Evolutionary conservation across 78 protist species (phyloP).

Genomic region (Speleostelium caveatum): DNA sequence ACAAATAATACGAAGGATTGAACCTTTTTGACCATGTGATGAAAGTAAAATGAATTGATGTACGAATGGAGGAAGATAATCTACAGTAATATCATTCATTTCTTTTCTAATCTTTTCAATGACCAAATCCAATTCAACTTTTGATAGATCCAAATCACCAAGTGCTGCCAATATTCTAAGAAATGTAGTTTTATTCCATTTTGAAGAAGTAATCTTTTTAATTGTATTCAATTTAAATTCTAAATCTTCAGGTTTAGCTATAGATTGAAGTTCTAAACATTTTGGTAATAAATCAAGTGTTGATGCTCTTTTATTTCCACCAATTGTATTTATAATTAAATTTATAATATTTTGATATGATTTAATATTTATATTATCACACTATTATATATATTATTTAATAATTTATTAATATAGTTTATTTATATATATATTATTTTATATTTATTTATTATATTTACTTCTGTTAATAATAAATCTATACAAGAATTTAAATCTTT

Average conservation of each 20-base stretch:
- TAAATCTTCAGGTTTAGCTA: neutral
- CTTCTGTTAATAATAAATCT: constrained; percentile 30
- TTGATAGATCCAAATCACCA: constrained; percentile 20
- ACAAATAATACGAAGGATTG: constrained; percentile 2
- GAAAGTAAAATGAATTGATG: constrained; percentile 23
- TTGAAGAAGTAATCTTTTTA: neutral
- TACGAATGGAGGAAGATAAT: constrained; percentile 4
- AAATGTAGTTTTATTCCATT: neutral
- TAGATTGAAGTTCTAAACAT: neutral
- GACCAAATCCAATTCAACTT: neutral
- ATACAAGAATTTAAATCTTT: constrained; percentile 22
- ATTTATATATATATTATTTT: neutral
- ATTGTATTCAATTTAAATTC: constrained; percentile 2
- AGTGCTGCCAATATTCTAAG: constrained; percentile 7
- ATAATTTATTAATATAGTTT: neutral
- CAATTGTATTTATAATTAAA: neutral
- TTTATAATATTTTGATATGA: neutral
- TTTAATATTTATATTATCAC: constrained; percentile 10
- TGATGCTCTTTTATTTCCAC: constrained; percentile 1
- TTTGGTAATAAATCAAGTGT: constrained; percentile 16
- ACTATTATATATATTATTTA: neutral
- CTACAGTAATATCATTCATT: neutral
- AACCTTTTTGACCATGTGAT: constrained; percentile 48
- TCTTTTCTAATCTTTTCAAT: neutral
- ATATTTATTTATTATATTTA: neutral